Evolutionary conservation across 1,139 yeast genomes (phyloP).

Genomic region (Kurtzmaniella quercitrusa): DNA sequence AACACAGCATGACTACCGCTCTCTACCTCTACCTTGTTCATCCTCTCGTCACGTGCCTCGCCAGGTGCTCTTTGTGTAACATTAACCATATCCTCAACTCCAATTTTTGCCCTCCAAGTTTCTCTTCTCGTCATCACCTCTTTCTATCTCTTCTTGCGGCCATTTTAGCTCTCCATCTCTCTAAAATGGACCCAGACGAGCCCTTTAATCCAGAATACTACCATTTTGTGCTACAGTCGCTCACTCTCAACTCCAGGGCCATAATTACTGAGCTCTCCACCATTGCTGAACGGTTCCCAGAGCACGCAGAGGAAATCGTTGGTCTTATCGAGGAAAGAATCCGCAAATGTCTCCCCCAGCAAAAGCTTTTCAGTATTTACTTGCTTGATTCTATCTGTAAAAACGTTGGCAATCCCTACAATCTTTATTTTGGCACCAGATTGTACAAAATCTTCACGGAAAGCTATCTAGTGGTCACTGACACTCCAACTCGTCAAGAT

Average conservation of each 20-base stretch:
- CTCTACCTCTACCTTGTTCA: not conserved
- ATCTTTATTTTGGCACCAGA: constrained; percentile 30
- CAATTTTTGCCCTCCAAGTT: not conserved
- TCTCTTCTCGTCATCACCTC: not conserved
- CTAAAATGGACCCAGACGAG: constrained; percentile 12
- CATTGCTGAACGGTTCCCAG: constrained; percentile 30
- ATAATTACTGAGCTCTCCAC: constrained; percentile 37
- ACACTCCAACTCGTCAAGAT: constrained; percentile 32
- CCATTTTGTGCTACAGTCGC: constrained; percentile 26
- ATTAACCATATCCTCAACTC: not conserved
- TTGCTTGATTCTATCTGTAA: constrained; percentile 41
- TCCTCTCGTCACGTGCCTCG: no score
- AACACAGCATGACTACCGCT: no score
- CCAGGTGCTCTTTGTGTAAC: not conserved
- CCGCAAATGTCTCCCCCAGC: constrained; percentile 33
- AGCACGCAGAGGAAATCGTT: constrained; percentile 29
- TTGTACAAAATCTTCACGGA: constrained; percentile 34
- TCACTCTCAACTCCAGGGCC: constrained; percentile 37
- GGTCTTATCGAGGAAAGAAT: constrained; percentile 32
- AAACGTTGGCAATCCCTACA: constrained; percentile 43
- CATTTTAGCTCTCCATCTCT: not conserved
- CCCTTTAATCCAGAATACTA: constrained; percentile 27
- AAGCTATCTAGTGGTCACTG: constrained; percentile 36
- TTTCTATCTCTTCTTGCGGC: not conserved
- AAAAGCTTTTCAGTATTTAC: constrained; percentile 36